phyloP scores from a whole-genome alignment of 2,329 filamentous ascomycete species.

The Aspergillus oerlinghausenensis region DNA sequence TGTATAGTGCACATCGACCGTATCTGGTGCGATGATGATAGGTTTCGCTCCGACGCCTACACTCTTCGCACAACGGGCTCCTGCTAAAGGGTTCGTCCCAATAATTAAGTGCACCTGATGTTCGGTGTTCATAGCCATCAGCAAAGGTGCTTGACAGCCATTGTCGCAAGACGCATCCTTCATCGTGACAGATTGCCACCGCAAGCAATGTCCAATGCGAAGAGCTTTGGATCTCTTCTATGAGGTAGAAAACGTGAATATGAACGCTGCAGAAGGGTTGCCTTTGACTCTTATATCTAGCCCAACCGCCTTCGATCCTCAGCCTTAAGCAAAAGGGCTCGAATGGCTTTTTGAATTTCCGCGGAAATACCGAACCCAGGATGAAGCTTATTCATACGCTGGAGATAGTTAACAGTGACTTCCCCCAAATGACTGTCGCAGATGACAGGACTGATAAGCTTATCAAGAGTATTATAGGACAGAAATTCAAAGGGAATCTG shows the following conservation, averaged over 20 bases:
- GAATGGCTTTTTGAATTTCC: conserved; percentile 6
- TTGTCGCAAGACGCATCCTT: conserved; percentile 24
- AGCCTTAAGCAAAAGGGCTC: background rate
- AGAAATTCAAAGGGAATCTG: background rate
- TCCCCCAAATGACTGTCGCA: conserved; percentile 4
- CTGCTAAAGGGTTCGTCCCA: conserved; percentile 82
- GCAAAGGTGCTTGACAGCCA: conserved; percentile 25
- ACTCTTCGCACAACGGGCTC: conserved; percentile 73
- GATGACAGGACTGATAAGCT: conserved; percentile 12
- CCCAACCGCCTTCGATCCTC: background rate
- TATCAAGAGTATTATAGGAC: conserved; percentile 12
- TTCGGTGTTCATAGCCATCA: conserved; percentile 38
- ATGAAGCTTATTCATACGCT: conserved; percentile 2
- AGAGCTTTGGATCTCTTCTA: background rate
- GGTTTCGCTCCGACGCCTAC: conserved; percentile 77
- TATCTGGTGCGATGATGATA: conserved; percentile 68
- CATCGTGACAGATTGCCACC: conserved; percentile 24
- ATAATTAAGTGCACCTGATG: conserved; percentile 70
- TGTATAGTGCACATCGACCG: conserved; percentile 56
- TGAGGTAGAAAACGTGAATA: background rate
- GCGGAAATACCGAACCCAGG: conserved; percentile 16
- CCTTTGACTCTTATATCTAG: background rate
- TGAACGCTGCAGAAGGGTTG: background rate
- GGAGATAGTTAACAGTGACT: conserved; percentile 16
- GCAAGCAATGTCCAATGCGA: conserved; percentile 11